Evolutionary conservation across 2,329 filamentous ascomycete genomes (phyloP).

Genomic region (Phaeophleospora eucalypticola): DNA sequence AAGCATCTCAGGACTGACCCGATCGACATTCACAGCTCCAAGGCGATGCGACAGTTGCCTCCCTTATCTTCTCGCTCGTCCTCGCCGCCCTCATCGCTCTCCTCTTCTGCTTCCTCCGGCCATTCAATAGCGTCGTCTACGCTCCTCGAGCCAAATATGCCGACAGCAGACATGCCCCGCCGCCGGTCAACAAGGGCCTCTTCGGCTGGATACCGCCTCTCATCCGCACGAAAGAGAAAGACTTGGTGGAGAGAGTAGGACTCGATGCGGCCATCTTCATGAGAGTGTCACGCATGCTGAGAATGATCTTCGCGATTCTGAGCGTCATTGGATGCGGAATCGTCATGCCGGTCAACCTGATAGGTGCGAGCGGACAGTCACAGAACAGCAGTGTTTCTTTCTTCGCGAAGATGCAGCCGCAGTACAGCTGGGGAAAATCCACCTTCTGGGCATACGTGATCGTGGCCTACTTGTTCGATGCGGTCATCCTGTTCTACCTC

Average conservation of each 20-base stretch:
- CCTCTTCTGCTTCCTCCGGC: slow-evolving; percentile 82
- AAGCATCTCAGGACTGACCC: background rate
- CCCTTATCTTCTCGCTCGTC: slow-evolving; percentile 73
- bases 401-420: slow-evolving; percentile 57
- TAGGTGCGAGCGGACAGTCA: slow-evolving; percentile 24
- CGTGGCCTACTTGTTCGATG: slow-evolving; percentile 62
- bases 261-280: slow-evolving; percentile 90
- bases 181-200: slow-evolving; percentile 77
- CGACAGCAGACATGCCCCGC: slow-evolving; percentile 84
- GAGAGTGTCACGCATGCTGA: slow-evolving; percentile 82
- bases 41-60: slow-evolving; percentile 66
- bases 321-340: slow-evolving; percentile 70
- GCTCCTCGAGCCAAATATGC: slow-evolving; percentile 90
- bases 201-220: slow-evolving; percentile 84
- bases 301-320: slow-evolving; percentile 78
- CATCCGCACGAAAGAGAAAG: slow-evolving; percentile 69
- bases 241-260: slow-evolving; percentile 76
- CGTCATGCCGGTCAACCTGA: slow-evolving; percentile 71
- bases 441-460: slow-evolving; percentile 58
- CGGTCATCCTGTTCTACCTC: slow-evolving; percentile 73
- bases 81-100: slow-evolving; percentile 70
- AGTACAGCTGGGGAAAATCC: slow-evolving; percentile 40
- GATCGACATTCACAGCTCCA: slow-evolving; percentile 42
- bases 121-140: slow-evolving; percentile 88
- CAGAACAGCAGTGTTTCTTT: slow-evolving; percentile 31